Evolutionary conservation across 176 grass and related monocot species (phyloP).

Genomic region (Secale cereale): DNA sequence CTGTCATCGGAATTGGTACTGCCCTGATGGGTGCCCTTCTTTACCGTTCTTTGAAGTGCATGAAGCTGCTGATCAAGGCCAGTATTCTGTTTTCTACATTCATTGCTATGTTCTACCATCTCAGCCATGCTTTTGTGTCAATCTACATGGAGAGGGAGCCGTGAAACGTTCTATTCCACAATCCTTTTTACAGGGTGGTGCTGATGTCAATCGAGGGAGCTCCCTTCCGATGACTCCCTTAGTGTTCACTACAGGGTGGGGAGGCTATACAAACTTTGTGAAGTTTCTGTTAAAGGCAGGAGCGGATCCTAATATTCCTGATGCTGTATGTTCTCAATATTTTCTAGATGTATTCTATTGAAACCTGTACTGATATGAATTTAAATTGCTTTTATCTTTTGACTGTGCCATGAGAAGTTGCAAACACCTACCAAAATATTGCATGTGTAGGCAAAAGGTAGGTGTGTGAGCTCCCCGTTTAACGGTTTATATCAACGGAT

Average conservation of each 20-base stretch:
- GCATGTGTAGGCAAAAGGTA: neutral
- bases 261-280: conserved; percentile 36
- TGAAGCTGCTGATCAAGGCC: conserved; percentile 45
- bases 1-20: neutral
- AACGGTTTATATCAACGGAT: neutral
- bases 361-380: neutral
- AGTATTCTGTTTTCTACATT: neutral
- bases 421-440: neutral
- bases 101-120: neutral
- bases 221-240: neutral
- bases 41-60: conserved; percentile 36
- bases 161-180: neutral
- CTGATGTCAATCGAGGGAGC: conserved; percentile 23
- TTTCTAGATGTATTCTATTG: neutral
- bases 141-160: neutral
- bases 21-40: conserved; percentile 2
- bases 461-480: neutral
- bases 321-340: conserved; percentile 28
- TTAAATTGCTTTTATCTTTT: neutral
- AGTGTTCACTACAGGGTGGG: neutral
- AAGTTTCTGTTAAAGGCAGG: conserved; percentile 33
- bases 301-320: conserved; percentile 36
- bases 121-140: neutral
- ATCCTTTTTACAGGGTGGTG: conserved; percentile 41
- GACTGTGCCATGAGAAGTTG: neutral